Base-by-base conservation (phyloP, 345 rosid genomes). In the Ricinus communis region DNA sequence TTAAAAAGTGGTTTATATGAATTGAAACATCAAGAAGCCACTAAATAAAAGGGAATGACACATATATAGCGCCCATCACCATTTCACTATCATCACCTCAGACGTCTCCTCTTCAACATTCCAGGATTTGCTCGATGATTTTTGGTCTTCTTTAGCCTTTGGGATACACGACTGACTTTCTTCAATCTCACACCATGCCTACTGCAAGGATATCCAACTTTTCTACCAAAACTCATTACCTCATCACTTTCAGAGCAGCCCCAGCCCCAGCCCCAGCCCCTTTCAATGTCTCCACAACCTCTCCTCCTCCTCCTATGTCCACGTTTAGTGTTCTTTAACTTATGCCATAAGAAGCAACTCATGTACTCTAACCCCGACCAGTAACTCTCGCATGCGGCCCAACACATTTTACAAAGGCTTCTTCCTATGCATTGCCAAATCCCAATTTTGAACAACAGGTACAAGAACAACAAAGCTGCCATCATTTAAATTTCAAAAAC, bases 391-490 rank as follows among this genome's bases (percentile, higher is more conserved):
- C 91, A 90, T 6, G 80, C 86, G 21, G 84, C 84, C 82, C 87
- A 92, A n/a, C 88, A 85, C 85, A 90, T 85, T 72, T 85, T 88
- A 66, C 93, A 86, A 12, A 93, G 81, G 86, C 90, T 84, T 83
- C 75, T 87, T 45, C 70, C 79, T 18, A 87, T 65, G 56, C 60
- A 67, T 13, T 52, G 91, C 79, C 85, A 90, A n/a, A 90, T 83
- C 24, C 96, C 96, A 68, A 90, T 53, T 82, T 87, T 83, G 88
- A 87, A 85, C 65, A 87, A 56, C 19, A 86, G 83, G 66, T 87
- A 88, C 77, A 87, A 73, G 87, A 90, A 88, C 77, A 90, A 64
- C 68, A 89, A 75, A 72, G 81, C 96, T 90, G 88, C 60, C 52
- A 77, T 25, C 41, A 65, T 15, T 3, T 5, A 18, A 41, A 46